Percentiles rank a stretch among this genome's conserved stretches.
These are phyloP conservation scores for Alloteropsis angusta DNA, from an alignment of 202 grass and related monocot species.

Conservation along the genomic window DNA sequence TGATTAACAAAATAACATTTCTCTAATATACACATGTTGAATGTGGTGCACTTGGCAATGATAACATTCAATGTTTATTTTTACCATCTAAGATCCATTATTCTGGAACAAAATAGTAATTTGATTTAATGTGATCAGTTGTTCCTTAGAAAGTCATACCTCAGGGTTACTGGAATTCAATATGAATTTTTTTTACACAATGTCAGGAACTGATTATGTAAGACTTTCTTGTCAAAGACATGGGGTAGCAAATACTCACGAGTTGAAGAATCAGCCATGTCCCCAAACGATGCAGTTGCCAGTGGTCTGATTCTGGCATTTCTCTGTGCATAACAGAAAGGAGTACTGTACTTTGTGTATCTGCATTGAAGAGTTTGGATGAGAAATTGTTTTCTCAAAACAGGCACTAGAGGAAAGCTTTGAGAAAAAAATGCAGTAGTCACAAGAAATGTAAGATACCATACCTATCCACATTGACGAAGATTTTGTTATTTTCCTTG, in stretches of 20 bases:
- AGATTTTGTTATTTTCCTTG: slow-evolving; percentile 32
- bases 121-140: background rate
- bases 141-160: background rate
- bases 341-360: slow-evolving; percentile 28
- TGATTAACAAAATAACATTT: background rate
- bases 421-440: background rate
- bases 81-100: slow-evolving; percentile 11
- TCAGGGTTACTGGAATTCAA: background rate
- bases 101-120: background rate
- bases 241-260: slow-evolving; percentile 26
- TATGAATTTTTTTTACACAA: slow-evolving; percentile 5
- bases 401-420: slow-evolving; percentile 18
- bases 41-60: background rate
- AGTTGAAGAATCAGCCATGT: slow-evolving; percentile 47
- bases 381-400: slow-evolving; percentile 11
- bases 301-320: slow-evolving; percentile 34
- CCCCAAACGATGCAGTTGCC: slow-evolving; percentile 70
- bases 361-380: slow-evolving; percentile 14
- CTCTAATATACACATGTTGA: background rate
- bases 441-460: background rate
- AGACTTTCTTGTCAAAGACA: background rate
- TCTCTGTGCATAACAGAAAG: slow-evolving; percentile 23
- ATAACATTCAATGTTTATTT: background rate
- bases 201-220: background rate
- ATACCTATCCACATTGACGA: slow-evolving; percentile 46